A percentile compares a stretch with the other conserved stretches of the same genome.
Conservation (phyloP, 768 basidiomycete genomes). For the Gymnopilus junonius region DNA sequence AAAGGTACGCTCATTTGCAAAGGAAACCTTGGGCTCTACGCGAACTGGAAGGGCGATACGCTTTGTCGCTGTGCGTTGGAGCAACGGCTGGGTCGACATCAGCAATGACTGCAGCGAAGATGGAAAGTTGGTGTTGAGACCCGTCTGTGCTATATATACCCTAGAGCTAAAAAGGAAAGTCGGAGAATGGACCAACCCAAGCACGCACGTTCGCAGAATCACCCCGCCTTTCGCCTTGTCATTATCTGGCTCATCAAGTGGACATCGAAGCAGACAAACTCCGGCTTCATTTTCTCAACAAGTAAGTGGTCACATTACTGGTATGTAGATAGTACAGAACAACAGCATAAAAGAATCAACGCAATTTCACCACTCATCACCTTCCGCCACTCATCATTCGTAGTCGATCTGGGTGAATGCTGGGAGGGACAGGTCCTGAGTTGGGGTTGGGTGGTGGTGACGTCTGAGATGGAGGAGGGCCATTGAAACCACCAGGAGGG, state of each 20-base stretch:
- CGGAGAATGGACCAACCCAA: slow-evolving; percentile 16
- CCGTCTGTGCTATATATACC: slow-evolving; percentile 23
- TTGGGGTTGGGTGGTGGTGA: slow-evolving; percentile 30
- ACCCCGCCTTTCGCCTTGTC: neutral
- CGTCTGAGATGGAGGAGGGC: slow-evolving; percentile 36
- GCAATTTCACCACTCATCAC: slow-evolving; percentile 9
- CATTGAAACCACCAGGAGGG: slow-evolving; percentile 34
- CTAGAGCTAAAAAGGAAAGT: slow-evolving; percentile 18
- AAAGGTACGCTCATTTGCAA: slow-evolving; percentile 95
- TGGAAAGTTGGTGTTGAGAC: slow-evolving; percentile 7
- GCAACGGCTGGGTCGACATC: slow-evolving; percentile 98
- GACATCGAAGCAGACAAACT: neutral
- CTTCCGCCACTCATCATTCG: slow-evolving; percentile 68
- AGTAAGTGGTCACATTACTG: neutral
- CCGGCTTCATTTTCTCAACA: neutral
- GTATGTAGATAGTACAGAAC: slow-evolving; percentile 2
- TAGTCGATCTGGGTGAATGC: slow-evolving; percentile 85
- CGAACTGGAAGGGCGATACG: slow-evolving; percentile 96
- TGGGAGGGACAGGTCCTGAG: slow-evolving; percentile 49
- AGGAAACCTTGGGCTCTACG: slow-evolving; percentile 94
- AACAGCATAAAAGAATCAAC: neutral
- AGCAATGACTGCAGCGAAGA: slow-evolving; percentile 14
- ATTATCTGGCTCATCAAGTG: neutral
- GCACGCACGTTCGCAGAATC: slow-evolving; percentile 31
- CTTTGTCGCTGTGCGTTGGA: slow-evolving; percentile 93